Base-by-base conservation (phyloP, 305 asterid species). In the Fraxinus xanthoxyloides region DNA sequence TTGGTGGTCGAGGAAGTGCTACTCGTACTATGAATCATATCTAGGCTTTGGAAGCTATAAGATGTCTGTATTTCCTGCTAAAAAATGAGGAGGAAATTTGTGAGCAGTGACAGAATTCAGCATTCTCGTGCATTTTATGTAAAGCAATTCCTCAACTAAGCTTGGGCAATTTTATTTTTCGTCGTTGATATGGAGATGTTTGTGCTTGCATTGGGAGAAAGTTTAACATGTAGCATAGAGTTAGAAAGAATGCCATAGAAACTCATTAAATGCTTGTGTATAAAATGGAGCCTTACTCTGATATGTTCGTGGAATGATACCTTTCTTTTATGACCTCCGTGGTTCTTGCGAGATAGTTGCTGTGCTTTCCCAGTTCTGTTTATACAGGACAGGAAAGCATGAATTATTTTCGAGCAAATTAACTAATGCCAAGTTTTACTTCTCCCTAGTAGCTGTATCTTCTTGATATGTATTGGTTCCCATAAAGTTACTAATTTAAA, bases 261-360 rank as follows among this genome's bases (percentile, higher is more conserved):
- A 56, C 26, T 23, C 34, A 1, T 38, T 7, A 76, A 46, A 54
- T 46, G 69, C 79, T 35, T 21, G 54, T 75, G 48, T 21, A 21
- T 21, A 70, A 61, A 43, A 80, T 82, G 79, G 84, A 73, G 32
- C 51, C 36, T 86, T 81, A 78, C 82, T 61, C 81, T 87, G 79
- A 77, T 75, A 67, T 82, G 78, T 76, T 85, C 90, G 12, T 88
- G 69, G 81, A 88, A 85, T 76, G 95, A 88, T 77, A 87, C 90
- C 84, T 89, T 92, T 83, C 93, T 86, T 86, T 73, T 34, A 12
- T 84, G 84, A 19, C 70, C 79, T 70, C 85, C 90, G 32, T 28
- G 87, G 54, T 21, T 82, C 78, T 79, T 87, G 79, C 59, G 82
- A 26, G 88, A 72, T 32, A 72, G 72, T 74, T 81, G 89, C 83